Percentiles rank a stretch among this genome's conserved stretches.
Conservation (phyloP, 306 rosid species). For the Mimosa pudica region DNA sequence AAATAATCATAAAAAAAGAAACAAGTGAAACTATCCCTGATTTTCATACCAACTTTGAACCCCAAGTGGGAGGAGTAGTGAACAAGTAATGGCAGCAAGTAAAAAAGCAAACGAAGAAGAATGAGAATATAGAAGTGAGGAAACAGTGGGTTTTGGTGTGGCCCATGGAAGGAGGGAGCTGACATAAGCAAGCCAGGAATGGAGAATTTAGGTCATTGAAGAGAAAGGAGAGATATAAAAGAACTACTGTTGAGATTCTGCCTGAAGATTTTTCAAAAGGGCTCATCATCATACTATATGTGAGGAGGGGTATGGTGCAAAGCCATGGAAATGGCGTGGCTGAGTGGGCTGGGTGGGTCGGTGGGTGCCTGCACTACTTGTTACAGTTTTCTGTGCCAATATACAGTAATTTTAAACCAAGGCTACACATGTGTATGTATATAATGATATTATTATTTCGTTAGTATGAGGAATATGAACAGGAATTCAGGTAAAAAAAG, state of each 20-base stretch:
- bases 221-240: slow-evolving; percentile 54
- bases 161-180: slow-evolving; percentile 36
- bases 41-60: slow-evolving; percentile 65
- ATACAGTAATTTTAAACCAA: slow-evolving; percentile 8
- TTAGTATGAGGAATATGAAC: neutral
- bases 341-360: slow-evolving; percentile 16
- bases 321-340: slow-evolving; percentile 35
- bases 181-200: slow-evolving; percentile 44
- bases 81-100: slow-evolving; percentile 19
- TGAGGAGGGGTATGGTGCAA: slow-evolving; percentile 25
- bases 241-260: slow-evolving; percentile 74
- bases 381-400: slow-evolving; percentile 6
- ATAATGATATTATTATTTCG: neutral
- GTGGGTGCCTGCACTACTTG: slow-evolving; percentile 42
- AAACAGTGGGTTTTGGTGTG: slow-evolving; percentile 44
- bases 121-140: slow-evolving; percentile 33
- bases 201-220: slow-evolving; percentile 46
- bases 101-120: slow-evolving; percentile 32
- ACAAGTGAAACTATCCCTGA: slow-evolving; percentile 48
- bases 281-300: slow-evolving; percentile 52
- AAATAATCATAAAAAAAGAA: neutral
- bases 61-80: slow-evolving; percentile 25
- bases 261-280: slow-evolving; percentile 59
- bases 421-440: too few relatives aligned
- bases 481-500: neutral